Conservation (phyloP, 2,329 filamentous ascomycete genomes). For the Cladophialophora bantiana region DNA sequence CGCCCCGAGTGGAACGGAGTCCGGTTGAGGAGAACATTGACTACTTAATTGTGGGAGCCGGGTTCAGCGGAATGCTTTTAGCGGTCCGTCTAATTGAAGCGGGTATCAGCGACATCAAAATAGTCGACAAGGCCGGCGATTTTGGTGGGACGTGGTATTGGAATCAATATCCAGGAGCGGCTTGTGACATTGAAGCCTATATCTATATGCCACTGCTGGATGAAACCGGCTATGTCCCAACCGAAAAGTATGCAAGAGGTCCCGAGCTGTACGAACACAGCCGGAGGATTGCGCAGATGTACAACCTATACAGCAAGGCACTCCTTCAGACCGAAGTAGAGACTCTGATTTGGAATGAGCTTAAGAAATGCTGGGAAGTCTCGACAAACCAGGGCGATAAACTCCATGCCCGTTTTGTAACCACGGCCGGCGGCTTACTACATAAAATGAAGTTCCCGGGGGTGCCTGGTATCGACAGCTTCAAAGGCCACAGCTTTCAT, state of each 20-base stretch:
- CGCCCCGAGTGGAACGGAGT: constrained; percentile 14
- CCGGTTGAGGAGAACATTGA: constrained; percentile 24
- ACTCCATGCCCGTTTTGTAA: constrained; percentile 50
- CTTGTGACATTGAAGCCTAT: constrained; percentile 65
- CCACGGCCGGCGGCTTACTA: background rate
- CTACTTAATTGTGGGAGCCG: constrained; percentile 36
- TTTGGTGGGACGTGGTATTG: constrained; percentile 41
- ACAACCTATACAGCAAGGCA: constrained; percentile 17
- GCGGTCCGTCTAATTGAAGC: constrained; percentile 28
- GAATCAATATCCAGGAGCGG: constrained; percentile 40
- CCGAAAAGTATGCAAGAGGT: constrained; percentile 23
- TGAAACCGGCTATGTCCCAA: constrained; percentile 32
- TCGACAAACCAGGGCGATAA: constrained; percentile 38
- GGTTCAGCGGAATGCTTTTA: constrained; percentile 29
- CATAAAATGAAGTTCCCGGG: constrained; percentile 1
- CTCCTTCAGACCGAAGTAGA: constrained; percentile 30
- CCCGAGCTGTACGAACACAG: constrained; percentile 22
- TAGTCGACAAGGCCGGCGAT: constrained; percentile 45
- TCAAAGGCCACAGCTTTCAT: constrained; percentile 6
- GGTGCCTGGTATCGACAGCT: background rate
- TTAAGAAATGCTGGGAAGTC: constrained; percentile 45
- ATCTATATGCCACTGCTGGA: constrained; percentile 35
- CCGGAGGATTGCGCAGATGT: constrained; percentile 19
- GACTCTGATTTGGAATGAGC: constrained; percentile 28
- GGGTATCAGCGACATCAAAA: constrained; percentile 25